Base-by-base conservation (phyloP, 2,329 filamentous ascomycete species). In the Penicillium sp. region DNA sequence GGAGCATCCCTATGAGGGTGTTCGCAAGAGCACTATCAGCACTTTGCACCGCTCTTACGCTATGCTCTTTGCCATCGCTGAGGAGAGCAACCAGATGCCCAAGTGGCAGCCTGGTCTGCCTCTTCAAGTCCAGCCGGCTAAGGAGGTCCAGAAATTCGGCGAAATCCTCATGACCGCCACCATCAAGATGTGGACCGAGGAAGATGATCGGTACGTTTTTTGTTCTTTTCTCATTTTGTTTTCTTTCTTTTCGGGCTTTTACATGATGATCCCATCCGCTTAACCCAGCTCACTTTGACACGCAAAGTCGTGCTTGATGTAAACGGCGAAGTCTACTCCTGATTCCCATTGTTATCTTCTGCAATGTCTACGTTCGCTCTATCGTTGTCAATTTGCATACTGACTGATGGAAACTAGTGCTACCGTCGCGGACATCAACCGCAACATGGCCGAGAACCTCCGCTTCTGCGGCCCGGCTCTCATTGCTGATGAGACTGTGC, bases 201-300 rank as follows among this genome's bases (percentile, higher is more conserved):
- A 99, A 74, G 84, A 86, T 69, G 94, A 99, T 74, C 85, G 91
- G 92, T 96, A 88, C 70, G 93, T 90, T 60, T 54, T 53, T 57
- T 51, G 57, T 64, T 52, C 58, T 51, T 47, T 23, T 6, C 33
- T 57, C 61, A 47, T 41, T 53, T 51, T 38, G 31, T 39, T 50
- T 38, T 26, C 47, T 52, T 59, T 54, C 31, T 50, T 54, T 8
- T 24, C 21, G 33, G 10, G 15, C 16, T 41, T 68, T 71, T 70
- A 76, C 67, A 86, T 90, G 91, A 96, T 96, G 91, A 96, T 76
- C 80, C 83, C 53, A 79, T 75, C 85, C 89, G 90, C 92, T 69
- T 92, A 93, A 93, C 93, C 91, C 92, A 96, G 92, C 92, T 96
- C 93, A 96, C 92, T 96, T 90, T 89, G 88, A 97, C 87, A 86